Evolutionary conservation across 768 basidiomycete species (phyloP).

Genomic region (Tricholomella constricta): DNA sequence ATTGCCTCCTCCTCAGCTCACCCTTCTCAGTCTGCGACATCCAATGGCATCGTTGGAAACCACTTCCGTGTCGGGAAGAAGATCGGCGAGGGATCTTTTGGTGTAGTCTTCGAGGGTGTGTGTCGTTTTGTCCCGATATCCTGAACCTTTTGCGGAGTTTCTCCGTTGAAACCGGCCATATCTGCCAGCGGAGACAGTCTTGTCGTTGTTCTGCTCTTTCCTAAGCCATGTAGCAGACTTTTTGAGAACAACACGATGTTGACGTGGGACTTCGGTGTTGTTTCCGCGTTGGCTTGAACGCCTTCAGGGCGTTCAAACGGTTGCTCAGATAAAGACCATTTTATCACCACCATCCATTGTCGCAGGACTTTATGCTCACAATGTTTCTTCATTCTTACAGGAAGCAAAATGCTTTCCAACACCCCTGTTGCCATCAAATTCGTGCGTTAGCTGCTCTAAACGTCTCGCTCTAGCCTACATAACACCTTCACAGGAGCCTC

Average conservation of each 20-base stretch:
- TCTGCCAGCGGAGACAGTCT: slow-evolving; percentile 8
- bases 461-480: slow-evolving; percentile 11
- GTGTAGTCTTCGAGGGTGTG: slow-evolving; percentile 94
- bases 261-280: background rate
- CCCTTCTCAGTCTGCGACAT: slow-evolving; percentile 61
- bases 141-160: background rate
- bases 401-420: slow-evolving; percentile 81
- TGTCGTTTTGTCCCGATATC: slow-evolving; percentile 1
- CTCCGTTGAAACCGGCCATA: background rate
- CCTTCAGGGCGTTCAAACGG: background rate
- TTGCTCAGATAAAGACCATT: background rate
- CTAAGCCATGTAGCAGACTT: background rate
- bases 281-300: background rate
- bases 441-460: slow-evolving; percentile 48
- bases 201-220: background rate
- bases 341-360: background rate
- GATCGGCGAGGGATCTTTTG: slow-evolving; percentile 99
- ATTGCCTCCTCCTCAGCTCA: slow-evolving; percentile 77
- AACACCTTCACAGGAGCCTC: slow-evolving; percentile 65
- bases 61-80: slow-evolving; percentile 94
- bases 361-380: slow-evolving; percentile 5
- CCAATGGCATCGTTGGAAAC: slow-evolving; percentile 76
- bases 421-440: slow-evolving; percentile 97
- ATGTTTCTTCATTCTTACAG: slow-evolving; percentile 38
- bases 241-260: background rate